Percentiles rank a stretch among this genome's conserved stretches.
Conservation (phyloP, 2,329 filamentous ascomycete genomes). For the Cordyceps fumosorosea region DNA sequence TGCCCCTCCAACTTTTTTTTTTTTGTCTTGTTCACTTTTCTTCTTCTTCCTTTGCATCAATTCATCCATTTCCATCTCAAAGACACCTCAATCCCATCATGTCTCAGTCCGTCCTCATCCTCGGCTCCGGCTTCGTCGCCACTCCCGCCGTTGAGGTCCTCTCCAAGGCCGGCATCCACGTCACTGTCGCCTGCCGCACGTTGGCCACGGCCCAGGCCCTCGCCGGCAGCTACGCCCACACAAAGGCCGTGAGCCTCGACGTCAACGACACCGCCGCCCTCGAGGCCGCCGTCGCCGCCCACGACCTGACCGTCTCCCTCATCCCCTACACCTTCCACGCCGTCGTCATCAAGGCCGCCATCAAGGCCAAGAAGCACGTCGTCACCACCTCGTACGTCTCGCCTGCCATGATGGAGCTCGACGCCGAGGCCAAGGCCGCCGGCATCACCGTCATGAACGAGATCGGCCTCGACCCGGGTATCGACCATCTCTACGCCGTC, state of each 20-base stretch:
- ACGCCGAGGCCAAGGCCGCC: constrained; percentile 75
- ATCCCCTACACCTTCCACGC: constrained; percentile 92
- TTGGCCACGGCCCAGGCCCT: constrained; percentile 72
- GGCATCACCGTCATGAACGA: constrained; percentile 98
- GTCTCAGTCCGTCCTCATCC: constrained; percentile 10
- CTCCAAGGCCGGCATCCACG: constrained; percentile 10
- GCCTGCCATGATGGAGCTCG: constrained; percentile 84
- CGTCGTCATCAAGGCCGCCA: constrained; percentile 85
- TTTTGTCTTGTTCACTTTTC: neutral
- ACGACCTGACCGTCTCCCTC: constrained; percentile 72
- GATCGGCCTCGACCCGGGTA: constrained; percentile 57
- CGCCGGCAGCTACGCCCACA: constrained; percentile 62
- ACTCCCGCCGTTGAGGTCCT: constrained; percentile 12
- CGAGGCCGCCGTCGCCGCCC: constrained; percentile 71
- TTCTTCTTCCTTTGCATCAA: neutral
- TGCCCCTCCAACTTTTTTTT: neutral
- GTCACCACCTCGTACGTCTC: constrained; percentile 94
- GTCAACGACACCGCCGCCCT: constrained; percentile 71
- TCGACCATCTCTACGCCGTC: constrained; percentile 74
- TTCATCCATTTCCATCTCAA: neutral
- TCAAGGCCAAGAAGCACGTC: constrained; percentile 89
- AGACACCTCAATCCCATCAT: neutral
- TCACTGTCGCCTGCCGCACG: constrained; percentile 62
- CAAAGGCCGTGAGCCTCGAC: constrained; percentile 74
- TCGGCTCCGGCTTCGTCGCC: constrained; percentile 14